These are phyloP conservation scores for Capniomyces stellatus DNA, from an alignment of 371 early-diverging fungal genomes.

Conservation along the genomic window DNA sequence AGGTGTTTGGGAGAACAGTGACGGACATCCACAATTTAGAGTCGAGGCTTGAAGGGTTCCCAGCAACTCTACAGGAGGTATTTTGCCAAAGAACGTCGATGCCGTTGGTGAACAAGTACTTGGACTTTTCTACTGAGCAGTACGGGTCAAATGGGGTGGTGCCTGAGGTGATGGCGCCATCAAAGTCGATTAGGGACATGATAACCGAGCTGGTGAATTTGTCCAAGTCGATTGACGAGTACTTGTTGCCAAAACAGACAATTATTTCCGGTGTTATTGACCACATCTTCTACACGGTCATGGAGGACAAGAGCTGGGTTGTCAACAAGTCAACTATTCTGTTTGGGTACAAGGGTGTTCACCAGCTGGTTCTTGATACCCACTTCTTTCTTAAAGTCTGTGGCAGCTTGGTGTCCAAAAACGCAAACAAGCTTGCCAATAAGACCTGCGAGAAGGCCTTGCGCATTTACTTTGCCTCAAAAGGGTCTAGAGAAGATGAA, in stretches of 20 bases:
- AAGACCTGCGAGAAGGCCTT: conserved; percentile 41
- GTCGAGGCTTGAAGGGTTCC: conserved; percentile 25
- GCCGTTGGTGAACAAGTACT: background rate
- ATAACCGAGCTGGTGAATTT: conserved; percentile 17
- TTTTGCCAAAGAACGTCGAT: conserved; percentile 17
- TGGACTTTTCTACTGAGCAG: background rate
- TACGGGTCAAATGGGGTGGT: background rate
- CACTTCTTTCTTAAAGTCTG: conserved; percentile 39
- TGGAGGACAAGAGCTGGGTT: conserved; percentile 26
- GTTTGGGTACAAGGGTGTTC: conserved; percentile 42
- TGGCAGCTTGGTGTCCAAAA: conserved; percentile 29
- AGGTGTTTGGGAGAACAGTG: conserved; percentile 21
- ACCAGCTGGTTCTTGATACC: conserved; percentile 43
- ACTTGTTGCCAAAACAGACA: conserved; percentile 16
- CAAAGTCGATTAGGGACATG: conserved; percentile 1
- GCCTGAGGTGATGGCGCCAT: background rate
- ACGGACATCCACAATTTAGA: conserved; percentile 26
- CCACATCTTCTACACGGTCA: conserved; percentile 20
- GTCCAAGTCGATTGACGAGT: conserved; percentile 15
- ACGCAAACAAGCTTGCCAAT: conserved; percentile 34
- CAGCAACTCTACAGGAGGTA: conserved; percentile 25
- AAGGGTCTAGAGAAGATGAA: background rate
- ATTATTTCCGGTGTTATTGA: conserved; percentile 22
- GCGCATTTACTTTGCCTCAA: conserved; percentile 26
- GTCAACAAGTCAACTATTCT: conserved; percentile 9